Conservation (phyloP, 202 grass and related monocot species). For the Cymbopogon flexuosus region DNA sequence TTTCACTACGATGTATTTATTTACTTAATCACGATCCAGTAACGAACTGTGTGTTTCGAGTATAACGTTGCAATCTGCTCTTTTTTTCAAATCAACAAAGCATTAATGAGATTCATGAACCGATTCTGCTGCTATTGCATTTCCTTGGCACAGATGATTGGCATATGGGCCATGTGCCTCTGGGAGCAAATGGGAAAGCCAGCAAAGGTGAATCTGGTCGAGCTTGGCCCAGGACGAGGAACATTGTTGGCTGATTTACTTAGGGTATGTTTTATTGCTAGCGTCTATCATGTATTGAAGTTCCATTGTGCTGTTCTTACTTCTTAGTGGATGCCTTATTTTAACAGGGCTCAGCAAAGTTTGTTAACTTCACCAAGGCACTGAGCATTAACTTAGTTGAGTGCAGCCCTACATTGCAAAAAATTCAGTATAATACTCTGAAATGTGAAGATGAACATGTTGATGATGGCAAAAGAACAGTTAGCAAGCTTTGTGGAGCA, state of each 20-base stretch:
- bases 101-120: not conserved
- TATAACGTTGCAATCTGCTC: not conserved
- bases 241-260: conserved; percentile 93
- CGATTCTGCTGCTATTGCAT: not conserved
- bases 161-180: conserved; percentile 85
- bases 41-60: not conserved
- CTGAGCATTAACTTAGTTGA: conserved; percentile 90
- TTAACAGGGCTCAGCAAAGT: conserved; percentile 72
- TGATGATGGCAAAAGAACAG: conserved; percentile 49
- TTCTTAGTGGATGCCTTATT: conserved; percentile 11
- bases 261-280: conserved; percentile 46
- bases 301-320: not conserved
- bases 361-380: conserved; percentile 68
- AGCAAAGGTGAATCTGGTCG: conserved; percentile 74
- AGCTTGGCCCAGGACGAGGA: conserved; percentile 87
- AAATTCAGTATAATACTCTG: conserved; percentile 63
- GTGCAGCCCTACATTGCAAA: conserved; percentile 74
- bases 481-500: conserved; percentile 62
- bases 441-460: conserved; percentile 58
- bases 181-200: conserved; percentile 94
- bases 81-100: not conserved
- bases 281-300: not conserved
- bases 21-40: not conserved
- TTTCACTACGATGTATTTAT: not conserved
- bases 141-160: conserved; percentile 56